Percentiles rank a stretch among this genome's conserved stretches.
Conservation (phyloP, 768 basidiomycete genomes). For the Mycena venus region DNA sequence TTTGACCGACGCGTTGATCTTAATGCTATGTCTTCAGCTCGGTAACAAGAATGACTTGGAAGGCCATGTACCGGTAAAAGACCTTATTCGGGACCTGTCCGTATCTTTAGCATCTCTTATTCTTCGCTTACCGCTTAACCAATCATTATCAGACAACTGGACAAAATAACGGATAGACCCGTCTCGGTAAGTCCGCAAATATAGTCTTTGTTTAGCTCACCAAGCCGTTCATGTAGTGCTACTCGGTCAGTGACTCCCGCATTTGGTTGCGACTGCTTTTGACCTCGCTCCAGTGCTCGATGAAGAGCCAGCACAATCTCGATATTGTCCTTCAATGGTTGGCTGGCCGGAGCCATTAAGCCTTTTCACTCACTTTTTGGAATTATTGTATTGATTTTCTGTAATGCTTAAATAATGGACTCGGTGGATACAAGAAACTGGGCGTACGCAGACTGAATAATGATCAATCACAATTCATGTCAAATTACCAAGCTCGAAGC, state of each 20-base stretch:
- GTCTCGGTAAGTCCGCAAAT: conserved; percentile 83
- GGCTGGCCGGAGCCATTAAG: conserved; percentile 77
- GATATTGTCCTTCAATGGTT: conserved; percentile 94
- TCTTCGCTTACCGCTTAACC: not conserved
- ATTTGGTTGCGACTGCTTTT: not conserved
- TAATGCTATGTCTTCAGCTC: conserved; percentile 60
- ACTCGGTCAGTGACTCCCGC: conserved; percentile 68
- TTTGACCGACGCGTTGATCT: not conserved
- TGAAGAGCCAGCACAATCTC: conserved; percentile 96
- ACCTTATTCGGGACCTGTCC: conserved; percentile 84
- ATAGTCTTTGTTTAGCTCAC: not conserved
- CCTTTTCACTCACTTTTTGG: not conserved
- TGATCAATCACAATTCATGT: too few species aligned
- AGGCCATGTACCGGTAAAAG: conserved; percentile 82
- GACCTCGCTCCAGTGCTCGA: conserved; percentile 78
- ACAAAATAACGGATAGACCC: conserved; percentile 83
- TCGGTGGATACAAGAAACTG: not conserved
- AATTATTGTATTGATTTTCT: conserved; percentile 18
- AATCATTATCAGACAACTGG: conserved; percentile 67
- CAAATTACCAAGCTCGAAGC: too few species aligned
- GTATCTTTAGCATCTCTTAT: conserved; percentile 39
- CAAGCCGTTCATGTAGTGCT: conserved; percentile 64
- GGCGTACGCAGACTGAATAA: too few species aligned
- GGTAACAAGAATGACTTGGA: conserved; percentile 95
- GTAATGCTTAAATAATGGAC: conserved; percentile 26